These are phyloP conservation scores for Silene vulgaris DNA, from an alignment of 179 eudicot species.

Conservation along the genomic window DNA sequence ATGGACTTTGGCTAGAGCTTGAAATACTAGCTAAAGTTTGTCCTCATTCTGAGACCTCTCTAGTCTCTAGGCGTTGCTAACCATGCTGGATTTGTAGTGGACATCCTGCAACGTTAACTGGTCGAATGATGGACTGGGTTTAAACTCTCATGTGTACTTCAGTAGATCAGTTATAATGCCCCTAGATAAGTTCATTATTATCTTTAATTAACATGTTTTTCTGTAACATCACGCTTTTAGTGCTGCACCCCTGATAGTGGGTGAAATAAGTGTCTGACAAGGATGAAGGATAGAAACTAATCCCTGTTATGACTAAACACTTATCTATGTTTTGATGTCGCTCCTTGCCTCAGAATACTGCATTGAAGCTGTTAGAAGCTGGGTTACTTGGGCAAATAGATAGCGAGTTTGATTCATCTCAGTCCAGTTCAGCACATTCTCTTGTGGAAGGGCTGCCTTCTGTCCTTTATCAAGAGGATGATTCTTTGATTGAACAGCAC, in stretches of 20 bases:
- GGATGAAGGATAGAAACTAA: neutral
- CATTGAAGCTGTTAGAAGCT: conserved; percentile 65
- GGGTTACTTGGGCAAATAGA: conserved; percentile 54
- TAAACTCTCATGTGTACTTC: neutral
- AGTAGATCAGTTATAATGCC: neutral
- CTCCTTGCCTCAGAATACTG: conserved; percentile 39
- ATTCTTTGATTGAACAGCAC: conserved; percentile 39
- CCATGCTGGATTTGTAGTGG: conserved; percentile 6
- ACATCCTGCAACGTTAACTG: neutral
- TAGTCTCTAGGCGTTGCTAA: neutral
- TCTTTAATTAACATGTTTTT: neutral
- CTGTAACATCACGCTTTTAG: neutral
- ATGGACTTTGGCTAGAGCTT: neutral
- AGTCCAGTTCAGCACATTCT: conserved; percentile 34
- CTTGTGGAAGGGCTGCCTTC: conserved; percentile 45
- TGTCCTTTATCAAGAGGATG: conserved; percentile 29
- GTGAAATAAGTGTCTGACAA: neutral
- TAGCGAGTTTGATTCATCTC: conserved; percentile 51
- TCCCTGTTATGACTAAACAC: conserved; percentile 2
- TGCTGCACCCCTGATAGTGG: neutral
- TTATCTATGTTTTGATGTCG: conserved; percentile 8
- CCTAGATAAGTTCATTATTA: neutral
- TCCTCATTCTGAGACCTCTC: neutral
- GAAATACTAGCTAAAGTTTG: neutral
- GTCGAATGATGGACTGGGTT: neutral